These are phyloP conservation scores for Xylariaceae sp. DNA, from an alignment of 2,329 filamentous ascomycete species.

Conservation along the genomic window DNA sequence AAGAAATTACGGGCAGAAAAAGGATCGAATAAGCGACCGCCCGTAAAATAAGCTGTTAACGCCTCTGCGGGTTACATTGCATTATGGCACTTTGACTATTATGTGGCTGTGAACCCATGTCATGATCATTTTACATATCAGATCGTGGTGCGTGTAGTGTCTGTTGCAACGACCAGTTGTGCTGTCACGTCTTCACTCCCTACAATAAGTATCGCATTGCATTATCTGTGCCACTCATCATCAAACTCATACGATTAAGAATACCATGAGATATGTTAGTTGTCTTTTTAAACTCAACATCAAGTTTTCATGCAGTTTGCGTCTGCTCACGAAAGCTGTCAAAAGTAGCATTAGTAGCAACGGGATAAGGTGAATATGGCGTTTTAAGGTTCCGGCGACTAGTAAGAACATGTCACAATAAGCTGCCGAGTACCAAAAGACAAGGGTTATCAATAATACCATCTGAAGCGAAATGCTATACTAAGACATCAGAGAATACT, in stretches of 20 bases:
- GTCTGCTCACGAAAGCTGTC: neutral
- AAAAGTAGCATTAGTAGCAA: neutral
- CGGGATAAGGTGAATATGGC: constrained; percentile 2
- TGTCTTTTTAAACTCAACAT: neutral
- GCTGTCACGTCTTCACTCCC: too few species aligned
- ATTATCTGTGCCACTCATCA: too few species aligned
- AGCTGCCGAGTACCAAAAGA: too few species aligned
- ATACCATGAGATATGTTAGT: neutral
- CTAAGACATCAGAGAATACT: neutral
- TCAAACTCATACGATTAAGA: constrained; percentile 12
- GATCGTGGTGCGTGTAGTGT: too few species aligned
- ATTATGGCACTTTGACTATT: constrained; percentile 5
- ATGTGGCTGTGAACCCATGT: constrained; percentile 1
- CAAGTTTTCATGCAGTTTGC: neutral
- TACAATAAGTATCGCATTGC: too few species aligned
- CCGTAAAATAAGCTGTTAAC: constrained; percentile 5
- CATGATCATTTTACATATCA: neutral
- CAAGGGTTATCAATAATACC: neutral
- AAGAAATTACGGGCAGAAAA: constrained; percentile 1
- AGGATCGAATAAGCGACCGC: too few species aligned
- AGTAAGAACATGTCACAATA: constrained; percentile 1
- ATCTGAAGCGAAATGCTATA: constrained; percentile 2
- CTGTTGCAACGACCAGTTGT: too few species aligned
- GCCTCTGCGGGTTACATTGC: constrained; percentile 2
- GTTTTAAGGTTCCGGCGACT: neutral